Conservation (phyloP, 2,329 filamentous ascomycete genomes). For the Trichophyton verrucosum region DNA sequence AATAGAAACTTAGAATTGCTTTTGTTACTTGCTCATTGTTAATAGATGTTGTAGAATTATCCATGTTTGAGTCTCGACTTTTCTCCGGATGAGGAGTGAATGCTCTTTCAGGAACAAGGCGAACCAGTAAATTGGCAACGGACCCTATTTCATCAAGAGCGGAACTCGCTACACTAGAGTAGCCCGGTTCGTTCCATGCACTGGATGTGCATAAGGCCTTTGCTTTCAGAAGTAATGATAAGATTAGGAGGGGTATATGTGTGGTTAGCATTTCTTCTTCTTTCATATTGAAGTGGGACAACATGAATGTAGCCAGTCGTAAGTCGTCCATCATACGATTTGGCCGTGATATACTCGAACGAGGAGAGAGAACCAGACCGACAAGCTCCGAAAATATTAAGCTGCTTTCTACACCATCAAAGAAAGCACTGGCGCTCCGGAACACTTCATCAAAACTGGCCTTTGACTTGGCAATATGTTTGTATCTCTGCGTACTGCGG, state of each 20-base stretch:
- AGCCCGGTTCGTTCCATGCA: conserved; percentile 11
- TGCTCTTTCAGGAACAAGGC: conserved; percentile 52
- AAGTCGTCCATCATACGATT: conserved; percentile 50
- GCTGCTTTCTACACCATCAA: conserved; percentile 90
- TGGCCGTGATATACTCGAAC: conserved; percentile 38
- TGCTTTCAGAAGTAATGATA: conserved; percentile 48
- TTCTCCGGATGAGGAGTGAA: conserved; percentile 29
- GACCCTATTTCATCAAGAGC: conserved; percentile 24
- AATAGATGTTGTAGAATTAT: conserved; percentile 8
- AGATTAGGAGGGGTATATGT: conserved; percentile 64
- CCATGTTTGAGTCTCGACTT: neutral
- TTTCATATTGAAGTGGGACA: conserved; percentile 78
- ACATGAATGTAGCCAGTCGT: conserved; percentile 65
- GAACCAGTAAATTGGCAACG: conserved; percentile 48
- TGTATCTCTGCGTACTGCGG: conserved; percentile 64
- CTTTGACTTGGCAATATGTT: conserved; percentile 51
- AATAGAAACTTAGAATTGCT: conserved; percentile 54
- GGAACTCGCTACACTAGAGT: conserved; percentile 7
- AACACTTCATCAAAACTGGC: conserved; percentile 73
- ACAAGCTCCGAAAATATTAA: conserved; percentile 81
- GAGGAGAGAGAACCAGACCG: conserved; percentile 45
- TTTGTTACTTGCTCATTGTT: conserved; percentile 40
- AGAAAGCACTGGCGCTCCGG: conserved; percentile 87
- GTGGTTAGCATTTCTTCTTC: conserved; percentile 91
- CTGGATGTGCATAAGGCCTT: conserved; percentile 22